A percentile compares a stretch with the other conserved stretches of the same genome.
Evolutionary conservation across 306 rosid genomes (phyloP).

Genomic region (Malus sieversii): DNA sequence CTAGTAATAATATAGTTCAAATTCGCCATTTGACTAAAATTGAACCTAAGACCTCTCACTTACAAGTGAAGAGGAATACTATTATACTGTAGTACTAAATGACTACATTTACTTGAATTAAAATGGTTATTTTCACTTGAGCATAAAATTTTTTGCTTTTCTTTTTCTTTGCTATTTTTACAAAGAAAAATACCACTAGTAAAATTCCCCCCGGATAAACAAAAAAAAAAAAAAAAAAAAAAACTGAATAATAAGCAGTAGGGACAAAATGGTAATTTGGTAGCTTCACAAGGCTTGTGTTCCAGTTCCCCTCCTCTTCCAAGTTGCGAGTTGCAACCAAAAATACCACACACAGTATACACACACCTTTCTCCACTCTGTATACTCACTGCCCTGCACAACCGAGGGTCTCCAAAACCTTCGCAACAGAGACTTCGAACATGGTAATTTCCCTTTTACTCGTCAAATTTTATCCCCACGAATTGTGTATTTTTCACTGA

Average conservation of each 20-base stretch:
- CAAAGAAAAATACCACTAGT: no score
- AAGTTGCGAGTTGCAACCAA: not conserved
- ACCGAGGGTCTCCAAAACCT: not conserved
- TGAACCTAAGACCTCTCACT: no score
- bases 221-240: not conserved
- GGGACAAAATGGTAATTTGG: constrained; percentile 2
- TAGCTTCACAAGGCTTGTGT: not conserved
- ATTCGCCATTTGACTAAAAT: no score
- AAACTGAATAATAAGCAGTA: not conserved
- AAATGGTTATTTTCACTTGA: no score
- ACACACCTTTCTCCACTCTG: not conserved
- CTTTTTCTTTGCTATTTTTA: no score
- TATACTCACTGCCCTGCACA: not conserved
- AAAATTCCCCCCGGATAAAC: not conserved
- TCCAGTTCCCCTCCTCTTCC: not conserved
- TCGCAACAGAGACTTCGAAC: not conserved
- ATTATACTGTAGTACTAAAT: no score
- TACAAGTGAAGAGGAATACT: no score
- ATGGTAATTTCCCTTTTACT: constrained; percentile 8
- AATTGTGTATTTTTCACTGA: not conserved
- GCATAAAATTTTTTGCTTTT: no score
- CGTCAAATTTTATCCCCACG: not conserved
- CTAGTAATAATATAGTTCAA: no score
- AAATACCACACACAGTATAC: not conserved
- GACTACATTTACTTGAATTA: no score